Percentiles rank a stretch among this genome's conserved stretches.
Conservation (phyloP, 306 rosid species). For the Coriaria nepalensis region DNA sequence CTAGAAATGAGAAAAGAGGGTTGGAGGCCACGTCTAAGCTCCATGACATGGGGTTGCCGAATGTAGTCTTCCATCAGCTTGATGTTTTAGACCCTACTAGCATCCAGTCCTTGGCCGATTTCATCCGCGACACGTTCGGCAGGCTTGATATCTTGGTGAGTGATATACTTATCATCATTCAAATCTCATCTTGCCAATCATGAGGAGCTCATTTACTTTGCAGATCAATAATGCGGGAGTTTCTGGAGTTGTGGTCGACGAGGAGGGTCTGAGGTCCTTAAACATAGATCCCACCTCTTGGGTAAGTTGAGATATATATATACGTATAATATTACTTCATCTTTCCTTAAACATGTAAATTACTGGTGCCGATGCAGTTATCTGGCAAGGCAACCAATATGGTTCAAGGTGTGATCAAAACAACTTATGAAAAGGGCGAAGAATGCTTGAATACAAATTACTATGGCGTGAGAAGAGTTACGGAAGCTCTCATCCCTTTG, state of each 20-base stretch:
- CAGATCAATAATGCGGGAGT: conserved; percentile 53
- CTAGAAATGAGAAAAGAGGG: conserved; percentile 35
- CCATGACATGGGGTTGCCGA: conserved; percentile 20
- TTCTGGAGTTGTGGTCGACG: conserved; percentile 25
- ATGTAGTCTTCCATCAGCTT: conserved; percentile 38
- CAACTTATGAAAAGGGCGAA: conserved; percentile 28
- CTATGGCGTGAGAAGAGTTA: conserved; percentile 36
- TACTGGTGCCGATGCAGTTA: conserved; percentile 22
- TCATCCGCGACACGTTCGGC: conserved; percentile 24
- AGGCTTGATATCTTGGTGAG: conserved; percentile 46
- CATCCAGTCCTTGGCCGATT: conserved; percentile 24
- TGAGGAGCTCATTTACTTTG: neutral
- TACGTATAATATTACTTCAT: neutral
- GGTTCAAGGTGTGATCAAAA: conserved; percentile 24
- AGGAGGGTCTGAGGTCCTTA: conserved; percentile 25
- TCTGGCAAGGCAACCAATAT: conserved; percentile 23
- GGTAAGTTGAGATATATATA: conserved; percentile 15
- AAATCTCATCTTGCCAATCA: too few relatives aligned
- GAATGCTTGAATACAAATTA: conserved; percentile 42
- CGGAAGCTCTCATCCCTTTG: conserved; percentile 45
- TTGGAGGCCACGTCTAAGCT: conserved; percentile 26
- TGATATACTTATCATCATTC: neutral
- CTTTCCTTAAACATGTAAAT: neutral
- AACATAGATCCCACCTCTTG: conserved; percentile 29
- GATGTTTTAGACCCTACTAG: conserved; percentile 32